Conservation (phyloP, 2,329 filamentous ascomycete genomes). For the Pleoardoris graminearum region DNA sequence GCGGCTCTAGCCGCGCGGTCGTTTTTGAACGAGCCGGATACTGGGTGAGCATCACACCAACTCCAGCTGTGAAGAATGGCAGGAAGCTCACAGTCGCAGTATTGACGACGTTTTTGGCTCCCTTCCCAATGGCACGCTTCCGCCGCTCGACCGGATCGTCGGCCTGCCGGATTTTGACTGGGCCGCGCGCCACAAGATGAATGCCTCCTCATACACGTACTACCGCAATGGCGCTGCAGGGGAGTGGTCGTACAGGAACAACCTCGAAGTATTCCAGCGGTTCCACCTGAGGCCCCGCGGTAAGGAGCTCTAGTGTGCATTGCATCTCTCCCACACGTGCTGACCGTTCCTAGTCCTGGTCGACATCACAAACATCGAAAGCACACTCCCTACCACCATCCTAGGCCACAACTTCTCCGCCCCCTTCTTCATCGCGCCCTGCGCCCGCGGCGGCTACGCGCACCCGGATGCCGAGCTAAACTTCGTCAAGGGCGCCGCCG, state of each 20-base stretch:
- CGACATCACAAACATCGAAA: conserved; percentile 52
- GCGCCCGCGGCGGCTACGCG: conserved; percentile 45
- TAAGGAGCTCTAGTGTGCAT: neutral
- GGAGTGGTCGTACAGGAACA: conserved; percentile 61
- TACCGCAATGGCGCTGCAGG: conserved; percentile 61
- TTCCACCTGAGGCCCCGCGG: conserved; percentile 53
- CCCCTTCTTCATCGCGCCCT: conserved; percentile 60
- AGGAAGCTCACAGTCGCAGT: neutral
- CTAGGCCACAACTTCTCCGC: conserved; percentile 58
- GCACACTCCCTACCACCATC: conserved; percentile 50
- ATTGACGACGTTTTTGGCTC: conserved; percentile 31
- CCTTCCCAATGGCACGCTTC: conserved; percentile 43
- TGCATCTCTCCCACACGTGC: neutral
- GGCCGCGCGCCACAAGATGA: conserved; percentile 55
- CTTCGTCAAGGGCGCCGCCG: conserved; percentile 54
- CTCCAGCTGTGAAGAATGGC: neutral
- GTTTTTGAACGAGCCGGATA: conserved; percentile 43
- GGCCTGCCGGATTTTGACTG: conserved; percentile 60
- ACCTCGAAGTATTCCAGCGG: conserved; percentile 58
- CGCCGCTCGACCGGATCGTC: conserved; percentile 51
- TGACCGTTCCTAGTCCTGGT: conserved; percentile 42
- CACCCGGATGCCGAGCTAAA: conserved; percentile 55
- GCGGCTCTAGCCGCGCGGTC: conserved; percentile 38
- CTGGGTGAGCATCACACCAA: conserved; percentile 26
- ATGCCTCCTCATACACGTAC: conserved; percentile 57